phyloP scores from a whole-genome alignment of 495 filamentous ascomycete species.

The Penicillium cosmopolitanum region DNA sequence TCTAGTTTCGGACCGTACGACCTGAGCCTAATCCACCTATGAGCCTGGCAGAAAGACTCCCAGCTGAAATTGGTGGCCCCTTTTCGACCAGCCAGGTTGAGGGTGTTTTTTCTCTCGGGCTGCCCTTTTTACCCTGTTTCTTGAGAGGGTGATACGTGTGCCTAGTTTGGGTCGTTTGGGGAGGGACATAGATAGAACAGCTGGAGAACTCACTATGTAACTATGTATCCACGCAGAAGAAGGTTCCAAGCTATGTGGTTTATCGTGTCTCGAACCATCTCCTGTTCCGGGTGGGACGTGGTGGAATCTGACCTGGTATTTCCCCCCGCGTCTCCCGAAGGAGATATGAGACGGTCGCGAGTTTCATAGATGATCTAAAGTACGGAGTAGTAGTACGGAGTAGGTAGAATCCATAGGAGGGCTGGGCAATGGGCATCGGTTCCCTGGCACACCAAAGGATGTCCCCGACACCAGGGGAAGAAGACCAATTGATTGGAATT shows the following conservation, averaged over 20 bases:
- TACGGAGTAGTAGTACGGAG: conserved; percentile 10
- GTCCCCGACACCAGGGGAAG: neutral
- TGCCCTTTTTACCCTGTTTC: neutral
- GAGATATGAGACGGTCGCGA: conserved; percentile 31
- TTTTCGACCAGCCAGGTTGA: neutral
- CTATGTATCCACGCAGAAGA: neutral
- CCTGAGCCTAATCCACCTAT: neutral
- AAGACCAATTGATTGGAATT: conserved; percentile 7
- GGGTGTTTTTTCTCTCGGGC: neutral
- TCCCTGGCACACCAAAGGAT: neutral
- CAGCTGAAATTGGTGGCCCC: neutral
- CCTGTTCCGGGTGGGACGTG: conserved; percentile 10
- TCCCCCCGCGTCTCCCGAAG: conserved; percentile 26
- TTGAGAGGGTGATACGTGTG: neutral
- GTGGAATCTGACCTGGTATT: conserved; percentile 24
- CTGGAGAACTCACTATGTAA: neutral
- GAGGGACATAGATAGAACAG: neutral
- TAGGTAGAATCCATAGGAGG: conserved; percentile 17
- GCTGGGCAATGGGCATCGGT: conserved; percentile 1
- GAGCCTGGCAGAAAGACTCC: neutral
- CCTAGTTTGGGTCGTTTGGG: neutral
- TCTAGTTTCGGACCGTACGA: conserved; percentile 3
- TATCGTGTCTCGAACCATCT: conserved; percentile 4
- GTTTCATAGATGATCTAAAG: conserved; percentile 27
- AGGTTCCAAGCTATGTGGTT: conserved; percentile 4